Base-by-base conservation (phyloP, 2,329 filamentous ascomycete genomes). In the Aspergillus pseudotamarii region DNA sequence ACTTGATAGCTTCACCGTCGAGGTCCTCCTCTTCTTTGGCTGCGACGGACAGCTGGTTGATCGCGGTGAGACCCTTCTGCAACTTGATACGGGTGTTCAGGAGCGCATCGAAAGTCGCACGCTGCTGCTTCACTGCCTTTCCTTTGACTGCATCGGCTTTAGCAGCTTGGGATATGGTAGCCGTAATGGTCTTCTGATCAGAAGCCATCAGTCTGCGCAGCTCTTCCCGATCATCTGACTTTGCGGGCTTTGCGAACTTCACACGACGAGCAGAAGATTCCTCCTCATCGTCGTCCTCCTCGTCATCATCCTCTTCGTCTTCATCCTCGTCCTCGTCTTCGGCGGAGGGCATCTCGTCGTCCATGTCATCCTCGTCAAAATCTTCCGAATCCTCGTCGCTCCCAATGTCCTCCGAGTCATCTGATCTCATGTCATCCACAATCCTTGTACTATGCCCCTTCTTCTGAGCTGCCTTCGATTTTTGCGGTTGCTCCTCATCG, bases 31-130 rank as follows among this genome's bases (percentile, higher is more conserved):
- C 69, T 2, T 83, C 78, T 16, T 73, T 70, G 10, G 77, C 77
- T 1, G 84, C 69, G 1, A 81, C 74, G 19, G 84, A 77, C 46
- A 96, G 83, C 1, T 93, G 90, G 76, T 97, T 97, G 30, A 90
- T 87, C 0, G 91, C 89, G 19, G 95, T 86, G 16, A 99, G 80
- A 1, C 92, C 93, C 77, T 97, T 98, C 77, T 99, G 96, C 21
- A 99, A 81, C 64, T 94, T 91, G 73, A 99, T 97, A 23, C 95
- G 89, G 16, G 93, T 86, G 79, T 97, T 96, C 36, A 99, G 85
- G 0, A 98, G 86, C 0, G 91, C 88, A 70, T 98, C 94, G 73
- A 97, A 99, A 0, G 90, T 88, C 65, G 89, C 90, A 58, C 93
- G 88, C 79, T 99, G 95, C 62, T 89, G 84, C 71, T 93, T 94